These are phyloP conservation scores for Fusarium redolens DNA, from an alignment of 2,329 filamentous ascomycete species.

Conservation along the genomic window DNA sequence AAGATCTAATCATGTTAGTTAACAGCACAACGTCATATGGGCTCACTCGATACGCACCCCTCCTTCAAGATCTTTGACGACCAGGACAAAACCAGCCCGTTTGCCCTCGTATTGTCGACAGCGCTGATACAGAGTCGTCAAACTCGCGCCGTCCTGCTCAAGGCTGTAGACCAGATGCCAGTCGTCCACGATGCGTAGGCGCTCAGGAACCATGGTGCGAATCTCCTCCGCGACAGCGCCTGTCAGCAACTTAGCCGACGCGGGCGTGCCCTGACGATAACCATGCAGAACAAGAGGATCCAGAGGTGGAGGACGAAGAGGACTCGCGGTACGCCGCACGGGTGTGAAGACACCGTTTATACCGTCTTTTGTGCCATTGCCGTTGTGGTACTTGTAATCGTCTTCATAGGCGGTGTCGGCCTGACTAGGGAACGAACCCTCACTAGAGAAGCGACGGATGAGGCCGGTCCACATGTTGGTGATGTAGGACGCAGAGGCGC, in stretches of 20 bases:
- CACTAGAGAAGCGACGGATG: slow-evolving; percentile 73
- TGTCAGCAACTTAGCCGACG: slow-evolving; percentile 74
- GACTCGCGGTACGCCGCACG: slow-evolving; percentile 71
- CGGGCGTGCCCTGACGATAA: slow-evolving; percentile 69
- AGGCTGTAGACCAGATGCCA: slow-evolving; percentile 91
- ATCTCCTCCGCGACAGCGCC: slow-evolving; percentile 90
- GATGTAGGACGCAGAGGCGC: slow-evolving; percentile 44
- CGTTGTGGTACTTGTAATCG: slow-evolving; percentile 20
- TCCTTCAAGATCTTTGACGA: slow-evolving; percentile 81
- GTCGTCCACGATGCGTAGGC: slow-evolving; percentile 85
- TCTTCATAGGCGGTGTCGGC: slow-evolving; percentile 42
- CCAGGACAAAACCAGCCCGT: slow-evolving; percentile 89
- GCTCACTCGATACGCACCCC: slow-evolving; percentile 65
- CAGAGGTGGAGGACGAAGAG: slow-evolving; percentile 88
- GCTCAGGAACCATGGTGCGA: slow-evolving; percentile 84
- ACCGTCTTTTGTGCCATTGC: slow-evolving; percentile 60
- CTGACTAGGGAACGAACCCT: slow-evolving; percentile 51
- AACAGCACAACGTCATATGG: slow-evolving; percentile 14
- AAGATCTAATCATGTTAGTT: slow-evolving; percentile 69
- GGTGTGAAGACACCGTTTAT: slow-evolving; percentile 68
- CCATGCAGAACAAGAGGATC: slow-evolving; percentile 80
- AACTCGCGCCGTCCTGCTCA: slow-evolving; percentile 89
- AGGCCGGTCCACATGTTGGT: slow-evolving; percentile 68
- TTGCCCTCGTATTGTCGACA: slow-evolving; percentile 74
- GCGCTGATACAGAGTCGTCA: slow-evolving; percentile 86